Base-by-base conservation (phyloP, 768 basidiomycete genomes). In the Calocera viscosa region DNA sequence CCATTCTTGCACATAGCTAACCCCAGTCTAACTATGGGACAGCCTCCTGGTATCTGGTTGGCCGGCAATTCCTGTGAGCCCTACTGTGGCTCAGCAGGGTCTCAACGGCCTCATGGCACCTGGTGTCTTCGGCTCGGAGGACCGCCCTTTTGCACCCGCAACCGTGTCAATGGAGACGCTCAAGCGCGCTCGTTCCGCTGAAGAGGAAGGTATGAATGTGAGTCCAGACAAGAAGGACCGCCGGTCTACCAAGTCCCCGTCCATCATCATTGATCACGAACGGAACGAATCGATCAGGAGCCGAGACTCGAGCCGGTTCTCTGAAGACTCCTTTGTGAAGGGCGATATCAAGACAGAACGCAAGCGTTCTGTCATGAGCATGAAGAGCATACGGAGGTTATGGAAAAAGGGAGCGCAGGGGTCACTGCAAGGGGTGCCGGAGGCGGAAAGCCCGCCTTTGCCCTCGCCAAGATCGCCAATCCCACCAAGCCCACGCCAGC, bases 351-450 rank as follows among this genome's bases (percentile, higher is more conserved):
- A 66, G 70, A 24, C 32, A 64, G n/a, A 60, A 53, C 49, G 53
- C 7, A 64, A 71, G 39, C 49, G 49, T 77, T 74, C 38, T 0
- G 76, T 91, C 47, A 87, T 89, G 78, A 84, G 84, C 32, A 86
- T 90, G 64, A 90, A 85, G 75, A 82, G 82, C 67, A 82, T 91
- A 72, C 87, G 83, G 75, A 87, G 83, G 68, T 73, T 92, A 24
- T 92, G 90, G 90, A 83, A 88, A 71, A 89, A 82, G 81, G 88
- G 86, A 71, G 84, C 81, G 65, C 83, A 82, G 70, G 82, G 67
- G 1, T 73, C 72, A 73, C 80, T 32, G 65, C 53, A 60, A 67
- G 68, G 66, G 49, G 53, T 47, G 43, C 49, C 24, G 53, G 43
- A 66, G 53, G 65, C 65, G 43, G 28, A 67, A 35, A 43, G 12